A percentile compares a stretch with the other conserved stretches of the same genome.
These are phyloP conservation scores for Mercurialis annua DNA, from an alignment of 345 rosid species.

Conservation along the genomic window DNA sequence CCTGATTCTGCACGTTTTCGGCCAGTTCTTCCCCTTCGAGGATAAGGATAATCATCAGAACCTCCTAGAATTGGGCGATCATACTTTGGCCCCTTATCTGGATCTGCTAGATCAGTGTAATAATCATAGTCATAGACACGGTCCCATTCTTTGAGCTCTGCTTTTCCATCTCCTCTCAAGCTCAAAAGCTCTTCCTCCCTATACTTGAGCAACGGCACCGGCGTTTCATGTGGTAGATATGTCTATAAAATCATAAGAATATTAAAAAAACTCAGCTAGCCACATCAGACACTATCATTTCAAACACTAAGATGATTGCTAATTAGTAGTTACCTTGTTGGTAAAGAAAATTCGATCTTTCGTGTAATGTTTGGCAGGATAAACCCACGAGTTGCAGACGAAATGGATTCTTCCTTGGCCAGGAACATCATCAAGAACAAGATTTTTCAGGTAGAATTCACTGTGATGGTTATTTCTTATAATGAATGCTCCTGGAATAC, in stretches of 20 bases:
- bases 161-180: slow-evolving; percentile 40
- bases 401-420: slow-evolving; percentile 40
- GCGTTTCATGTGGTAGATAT: slow-evolving; percentile 39
- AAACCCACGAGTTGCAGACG: slow-evolving; percentile 53
- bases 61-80: slow-evolving; percentile 47
- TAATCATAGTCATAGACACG: slow-evolving; percentile 45
- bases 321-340: slow-evolving; percentile 31
- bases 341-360: slow-evolving; percentile 40
- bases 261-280: neutral
- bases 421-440: slow-evolving; percentile 42
- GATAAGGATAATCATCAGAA: slow-evolving; percentile 40
- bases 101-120: slow-evolving; percentile 46
- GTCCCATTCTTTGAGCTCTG: slow-evolving; percentile 41
- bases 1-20: slow-evolving; percentile 34
- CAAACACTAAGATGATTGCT: neutral
- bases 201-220: slow-evolving; percentile 32
- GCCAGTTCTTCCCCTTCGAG: slow-evolving; percentile 50
- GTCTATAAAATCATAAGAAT: slow-evolving; percentile 15
- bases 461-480: slow-evolving; percentile 39
- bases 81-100: slow-evolving; percentile 30
- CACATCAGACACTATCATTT: neutral
- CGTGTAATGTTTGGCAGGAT: slow-evolving; percentile 31
- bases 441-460: slow-evolving; percentile 40
- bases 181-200: slow-evolving; percentile 38
- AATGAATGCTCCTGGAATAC: slow-evolving; percentile 39